Evolutionary conservation across 805 yeast genomes (phyloP).

Genomic region (Jamesozyma jinghongensis): DNA sequence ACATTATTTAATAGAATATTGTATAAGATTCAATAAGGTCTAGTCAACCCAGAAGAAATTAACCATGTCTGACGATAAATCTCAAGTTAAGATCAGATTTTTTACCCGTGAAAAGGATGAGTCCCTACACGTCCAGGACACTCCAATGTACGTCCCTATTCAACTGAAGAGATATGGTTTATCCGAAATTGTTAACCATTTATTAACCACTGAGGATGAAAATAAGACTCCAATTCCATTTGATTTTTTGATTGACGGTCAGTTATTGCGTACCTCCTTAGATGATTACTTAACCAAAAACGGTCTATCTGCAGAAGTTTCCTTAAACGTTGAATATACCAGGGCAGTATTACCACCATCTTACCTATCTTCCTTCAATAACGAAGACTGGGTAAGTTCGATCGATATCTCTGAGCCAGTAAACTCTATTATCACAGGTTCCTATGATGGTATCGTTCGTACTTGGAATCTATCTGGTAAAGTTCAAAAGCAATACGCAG

Average conservation of each 20-base stretch:
- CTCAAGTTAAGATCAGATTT: slow-evolving; percentile 74
- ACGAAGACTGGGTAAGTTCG: slow-evolving; percentile 94
- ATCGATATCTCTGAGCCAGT: slow-evolving; percentile 32
- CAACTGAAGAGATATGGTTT: slow-evolving; percentile 81
- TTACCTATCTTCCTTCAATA: slow-evolving; percentile 73
- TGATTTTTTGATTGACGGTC: slow-evolving; percentile 85
- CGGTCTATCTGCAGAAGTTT: slow-evolving; percentile 76
- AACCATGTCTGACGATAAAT: slow-evolving; percentile 30
- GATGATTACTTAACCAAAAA: slow-evolving; percentile 67
- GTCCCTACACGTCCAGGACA: slow-evolving; percentile 59
- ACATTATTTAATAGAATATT: not conserved
- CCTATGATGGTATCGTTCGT: slow-evolving; percentile 91
- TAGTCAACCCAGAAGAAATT: no score
- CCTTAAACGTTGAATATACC: slow-evolving; percentile 77
- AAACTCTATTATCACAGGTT: slow-evolving; percentile 65
- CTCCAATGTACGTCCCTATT: slow-evolving; percentile 83
- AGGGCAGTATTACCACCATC: slow-evolving; percentile 93
- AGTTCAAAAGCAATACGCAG: slow-evolving; percentile 70
- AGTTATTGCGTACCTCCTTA: slow-evolving; percentile 64
- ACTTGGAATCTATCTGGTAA: slow-evolving; percentile 78
- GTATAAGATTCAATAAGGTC: no score
- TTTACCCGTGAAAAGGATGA: slow-evolving; percentile 80
- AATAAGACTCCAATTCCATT: slow-evolving; percentile 59
- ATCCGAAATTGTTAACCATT: slow-evolving; percentile 90
- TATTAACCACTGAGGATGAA: slow-evolving; percentile 41